Evolutionary conservation across 345 rosid genomes (phyloP), one percentile per base, ranked within the genome.

Genomic region (Aethionema arabicum): DNA sequence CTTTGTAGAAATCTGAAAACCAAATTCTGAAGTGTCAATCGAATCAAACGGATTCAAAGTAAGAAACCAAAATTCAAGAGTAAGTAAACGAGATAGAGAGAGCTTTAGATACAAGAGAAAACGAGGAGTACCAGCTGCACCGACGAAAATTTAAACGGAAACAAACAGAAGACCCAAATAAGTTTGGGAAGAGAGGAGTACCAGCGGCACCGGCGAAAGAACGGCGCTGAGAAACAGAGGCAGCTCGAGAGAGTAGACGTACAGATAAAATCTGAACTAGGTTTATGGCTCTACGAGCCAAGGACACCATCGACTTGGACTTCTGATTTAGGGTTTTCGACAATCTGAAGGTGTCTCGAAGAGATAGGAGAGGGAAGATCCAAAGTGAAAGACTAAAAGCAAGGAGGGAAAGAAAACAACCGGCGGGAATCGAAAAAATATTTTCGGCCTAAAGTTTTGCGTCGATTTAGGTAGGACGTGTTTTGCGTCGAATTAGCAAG

Each of bases 1-100:
- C 92, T 85, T 70, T 87, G 95, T n/a, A 87, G 95, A 68, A 85
- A 85, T 81, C 95, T 82, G 79, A 90, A 90, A 61, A 90, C 85
- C 82, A 85, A 71, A 73, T 90, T 90, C 92, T 90, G 85, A 30
- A 11, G 46, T 5, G 27, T 3, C 50, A 38, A 3, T 38, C 61
- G 32, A 27, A 8, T 50, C 48, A 39, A 29, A 11, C 7, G 32
- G 35, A 16, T 2, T 37, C 38, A 12, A 62, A 27, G 55, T 4
- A 12, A 29, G 13, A 31, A 39, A 7, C 47, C 36, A 35, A 36
- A 39, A 11, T 29, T 44, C 21, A 21, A 21, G 29, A 27, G 69
- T 65, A 29, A 60, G 72, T 60, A 45, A 32, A 13, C 11, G 14
- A 68, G 32, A 32, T 7, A 50, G 39, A 55, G 45, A 54, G 29